These are phyloP conservation scores for Sugiyamaella boreocaroliniensis DNA, from an alignment of 805 yeast genomes.

Conservation along the genomic window DNA sequence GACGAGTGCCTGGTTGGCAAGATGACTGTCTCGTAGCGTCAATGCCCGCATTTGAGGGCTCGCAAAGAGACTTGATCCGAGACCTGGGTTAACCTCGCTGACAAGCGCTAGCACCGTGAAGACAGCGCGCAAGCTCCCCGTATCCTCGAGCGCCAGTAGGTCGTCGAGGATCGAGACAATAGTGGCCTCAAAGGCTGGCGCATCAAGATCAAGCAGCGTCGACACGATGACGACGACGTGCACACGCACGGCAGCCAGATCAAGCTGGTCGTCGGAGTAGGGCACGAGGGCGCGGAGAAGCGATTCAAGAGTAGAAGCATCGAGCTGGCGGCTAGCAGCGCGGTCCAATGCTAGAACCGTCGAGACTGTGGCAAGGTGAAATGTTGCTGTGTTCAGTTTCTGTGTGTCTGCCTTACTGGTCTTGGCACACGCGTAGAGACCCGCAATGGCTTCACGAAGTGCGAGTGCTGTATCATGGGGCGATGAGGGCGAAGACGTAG, in stretches of 20 bases:
- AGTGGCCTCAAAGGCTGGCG: not conserved
- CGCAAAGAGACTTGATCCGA: slow-evolving; percentile 24
- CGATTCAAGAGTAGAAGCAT: not conserved
- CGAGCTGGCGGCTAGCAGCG: not conserved
- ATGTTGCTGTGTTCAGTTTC: not conserved
- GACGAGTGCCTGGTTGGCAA: slow-evolving; percentile 19
- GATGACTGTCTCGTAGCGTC: slow-evolving; percentile 11
- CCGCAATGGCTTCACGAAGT: not conserved
- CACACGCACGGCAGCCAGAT: not conserved
- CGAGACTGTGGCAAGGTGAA: not conserved
- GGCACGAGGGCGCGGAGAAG: not conserved
- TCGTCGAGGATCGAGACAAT: not conserved
- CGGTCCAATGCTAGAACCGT: not conserved
- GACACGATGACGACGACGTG: slow-evolving; percentile 3
- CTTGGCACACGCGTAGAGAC: not conserved
- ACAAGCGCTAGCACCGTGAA: slow-evolving; percentile 24
- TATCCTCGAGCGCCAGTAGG: not conserved
- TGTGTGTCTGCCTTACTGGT: not conserved
- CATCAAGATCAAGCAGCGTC: not conserved
- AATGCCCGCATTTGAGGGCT: slow-evolving; percentile 16
- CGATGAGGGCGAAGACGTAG: not conserved
- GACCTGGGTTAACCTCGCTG: slow-evolving; percentile 24
- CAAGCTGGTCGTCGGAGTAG: slow-evolving; percentile 1
- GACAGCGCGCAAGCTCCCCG: slow-evolving; percentile 12
- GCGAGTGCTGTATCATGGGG: not conserved